These are phyloP conservation scores for Astragalus glycyphyllos DNA, from an alignment of 306 rosid genomes.

Conservation along the genomic window DNA sequence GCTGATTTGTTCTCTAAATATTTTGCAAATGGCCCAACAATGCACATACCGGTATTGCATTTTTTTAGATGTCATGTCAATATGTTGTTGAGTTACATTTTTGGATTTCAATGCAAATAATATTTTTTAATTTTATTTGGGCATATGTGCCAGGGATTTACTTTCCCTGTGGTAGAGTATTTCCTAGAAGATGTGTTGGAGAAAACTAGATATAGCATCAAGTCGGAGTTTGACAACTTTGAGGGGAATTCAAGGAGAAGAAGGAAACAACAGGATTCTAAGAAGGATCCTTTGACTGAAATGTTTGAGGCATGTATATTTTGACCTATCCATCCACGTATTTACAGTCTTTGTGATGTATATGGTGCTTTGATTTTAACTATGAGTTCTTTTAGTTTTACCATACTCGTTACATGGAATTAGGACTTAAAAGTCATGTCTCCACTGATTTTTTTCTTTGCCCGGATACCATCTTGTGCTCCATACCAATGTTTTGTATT, in stretches of 20 bases:
- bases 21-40: slow-evolving; percentile 79
- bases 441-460: slow-evolving; percentile 22
- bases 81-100: neutral
- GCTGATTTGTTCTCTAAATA: slow-evolving; percentile 92
- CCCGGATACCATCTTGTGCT: slow-evolving; percentile 7
- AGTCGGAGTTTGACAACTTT: slow-evolving; percentile 73
- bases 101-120: slow-evolving; percentile 22
- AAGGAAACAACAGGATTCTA: slow-evolving; percentile 83
- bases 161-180: slow-evolving; percentile 79
- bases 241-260: slow-evolving; percentile 79
- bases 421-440: slow-evolving; percentile 14
- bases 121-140: slow-evolving; percentile 32
- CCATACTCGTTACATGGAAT: slow-evolving; percentile 22
- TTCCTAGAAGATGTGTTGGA: slow-evolving; percentile 93
- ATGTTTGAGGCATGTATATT: slow-evolving; percentile 78
- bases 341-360: slow-evolving; percentile 30
- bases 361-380: slow-evolving; percentile 36
- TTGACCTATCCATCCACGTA: slow-evolving; percentile 31
- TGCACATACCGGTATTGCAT: slow-evolving; percentile 77
- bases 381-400: slow-evolving; percentile 30
- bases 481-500: slow-evolving; percentile 14
- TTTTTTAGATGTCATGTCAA: slow-evolving; percentile 33
- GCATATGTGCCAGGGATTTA: slow-evolving; percentile 73
- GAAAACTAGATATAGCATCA: slow-evolving; percentile 75
- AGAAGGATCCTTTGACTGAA: slow-evolving; percentile 86